Evolutionary conservation across 1,139 yeast genomes (phyloP).

Genomic region (Geotrichum macrosporum): DNA sequence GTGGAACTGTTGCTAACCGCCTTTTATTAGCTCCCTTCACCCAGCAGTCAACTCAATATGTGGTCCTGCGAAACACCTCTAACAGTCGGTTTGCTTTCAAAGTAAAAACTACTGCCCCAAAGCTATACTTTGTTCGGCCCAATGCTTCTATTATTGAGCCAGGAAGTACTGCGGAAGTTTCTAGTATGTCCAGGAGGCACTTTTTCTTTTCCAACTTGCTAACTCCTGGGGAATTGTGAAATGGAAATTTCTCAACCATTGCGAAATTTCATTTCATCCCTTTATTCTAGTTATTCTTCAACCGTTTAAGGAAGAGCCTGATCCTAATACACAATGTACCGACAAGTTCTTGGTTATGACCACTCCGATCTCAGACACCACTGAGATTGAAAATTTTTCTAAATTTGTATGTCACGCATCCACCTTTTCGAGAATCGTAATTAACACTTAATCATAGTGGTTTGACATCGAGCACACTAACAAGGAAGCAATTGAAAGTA

Average conservation of each 20-base stretch:
- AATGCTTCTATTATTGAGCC: slow-evolving; percentile 80
- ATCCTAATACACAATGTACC: slow-evolving; percentile 68
- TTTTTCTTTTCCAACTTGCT: too few species aligned
- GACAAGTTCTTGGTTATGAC: slow-evolving; percentile 91
- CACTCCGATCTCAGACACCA: slow-evolving; percentile 36
- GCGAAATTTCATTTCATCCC: background rate
- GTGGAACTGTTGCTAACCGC: slow-evolving; percentile 3
- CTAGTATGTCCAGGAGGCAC: slow-evolving; percentile 45
- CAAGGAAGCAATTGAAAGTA: slow-evolving; percentile 57
- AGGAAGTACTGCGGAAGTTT: slow-evolving; percentile 65
- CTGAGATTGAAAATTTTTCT: slow-evolving; percentile 44
- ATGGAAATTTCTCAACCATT: background rate
- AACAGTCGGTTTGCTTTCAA: slow-evolving; percentile 71
- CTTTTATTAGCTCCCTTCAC: slow-evolving; percentile 55
- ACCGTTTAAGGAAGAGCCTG: slow-evolving; percentile 73
- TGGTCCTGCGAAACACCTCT: slow-evolving; percentile 64
- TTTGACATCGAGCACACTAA: slow-evolving; percentile 58
- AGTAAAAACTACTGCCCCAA: slow-evolving; percentile 98
- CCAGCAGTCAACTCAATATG: slow-evolving; percentile 63
- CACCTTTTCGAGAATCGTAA: background rate
- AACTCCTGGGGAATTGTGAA: slow-evolving; percentile 1
- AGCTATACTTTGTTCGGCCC: slow-evolving; percentile 92
- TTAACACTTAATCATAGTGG: slow-evolving; percentile 44
- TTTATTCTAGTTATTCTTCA: slow-evolving; percentile 56
- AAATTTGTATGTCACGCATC: slow-evolving; percentile 38